Conservation (phyloP, 805 yeast genomes). For the Sugiyamaella marilandica region DNA sequence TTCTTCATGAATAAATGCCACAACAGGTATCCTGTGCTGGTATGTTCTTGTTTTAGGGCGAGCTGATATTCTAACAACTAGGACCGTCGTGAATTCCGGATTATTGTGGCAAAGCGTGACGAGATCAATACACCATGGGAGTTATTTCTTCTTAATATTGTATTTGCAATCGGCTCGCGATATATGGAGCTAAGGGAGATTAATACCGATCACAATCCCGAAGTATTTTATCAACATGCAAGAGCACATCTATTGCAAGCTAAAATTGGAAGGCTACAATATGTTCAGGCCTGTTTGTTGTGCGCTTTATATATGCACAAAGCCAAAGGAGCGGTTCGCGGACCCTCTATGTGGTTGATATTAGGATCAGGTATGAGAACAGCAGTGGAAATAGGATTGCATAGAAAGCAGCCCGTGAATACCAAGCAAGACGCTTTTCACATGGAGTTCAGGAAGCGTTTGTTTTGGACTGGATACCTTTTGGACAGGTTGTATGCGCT, state of each 20-base stretch:
- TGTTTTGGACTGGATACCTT: slow-evolving; percentile 6
- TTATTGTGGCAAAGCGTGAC: neutral
- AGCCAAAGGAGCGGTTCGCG: neutral
- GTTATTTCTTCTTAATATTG: slow-evolving; percentile 9
- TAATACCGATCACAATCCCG: slow-evolving; percentile 4
- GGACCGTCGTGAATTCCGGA: slow-evolving; percentile 3
- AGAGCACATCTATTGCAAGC: slow-evolving; percentile 3
- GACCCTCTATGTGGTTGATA: slow-evolving; percentile 14
- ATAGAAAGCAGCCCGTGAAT: slow-evolving; percentile 10
- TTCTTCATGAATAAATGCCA: slow-evolving; percentile 9
- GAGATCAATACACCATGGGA: slow-evolving; percentile 8
- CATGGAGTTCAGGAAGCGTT: slow-evolving; percentile 2
- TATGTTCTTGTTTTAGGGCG: neutral
- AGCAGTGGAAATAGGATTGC: slow-evolving; percentile 15
- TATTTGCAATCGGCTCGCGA: slow-evolving; percentile 15
- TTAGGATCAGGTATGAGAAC: slow-evolving; percentile 15
- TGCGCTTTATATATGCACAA: slow-evolving; percentile 11
- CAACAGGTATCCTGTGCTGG: slow-evolving; percentile 11
- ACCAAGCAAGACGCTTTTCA: slow-evolving; percentile 8
- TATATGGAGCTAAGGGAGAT: slow-evolving; percentile 10
- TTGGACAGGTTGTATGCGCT: slow-evolving; percentile 7
- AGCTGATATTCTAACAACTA: neutral
- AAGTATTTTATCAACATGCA: slow-evolving; percentile 11
- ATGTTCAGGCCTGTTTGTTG: slow-evolving; percentile 12
- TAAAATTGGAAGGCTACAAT: slow-evolving; percentile 1